Evolutionary conservation across 2,329 filamentous ascomycete species (phyloP).

Genomic region (Neopestalotiopsis sp.): DNA sequence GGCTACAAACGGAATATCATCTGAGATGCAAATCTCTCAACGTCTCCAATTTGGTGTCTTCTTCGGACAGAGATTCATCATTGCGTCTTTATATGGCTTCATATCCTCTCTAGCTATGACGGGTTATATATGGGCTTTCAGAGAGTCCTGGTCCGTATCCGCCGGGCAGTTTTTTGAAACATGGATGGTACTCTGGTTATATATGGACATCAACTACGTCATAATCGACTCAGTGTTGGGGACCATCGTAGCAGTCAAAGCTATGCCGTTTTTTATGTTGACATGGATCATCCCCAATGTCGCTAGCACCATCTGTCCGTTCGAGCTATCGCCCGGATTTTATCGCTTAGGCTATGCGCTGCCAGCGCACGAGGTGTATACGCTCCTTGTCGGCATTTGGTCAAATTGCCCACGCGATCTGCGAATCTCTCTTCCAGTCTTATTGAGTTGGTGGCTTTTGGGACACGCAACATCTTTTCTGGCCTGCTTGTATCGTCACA

Average conservation of each 20-base stretch:
- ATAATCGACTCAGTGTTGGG: conserved; percentile 47
- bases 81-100: conserved; percentile 27
- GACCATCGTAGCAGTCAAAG: conserved; percentile 43
- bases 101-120: conserved; percentile 37
- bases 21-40: no score
- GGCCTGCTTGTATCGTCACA: no score
- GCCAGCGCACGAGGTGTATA: conserved; percentile 47
- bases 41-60: conserved; percentile 42
- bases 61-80: conserved; percentile 38
- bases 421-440: background rate
- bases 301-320: conserved; percentile 46
- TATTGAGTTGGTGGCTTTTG: background rate
- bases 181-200: conserved; percentile 51
- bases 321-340: conserved; percentile 47
- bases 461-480: background rate
- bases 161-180: conserved; percentile 46
- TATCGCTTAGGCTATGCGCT: conserved; percentile 46
- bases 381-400: conserved; percentile 49
- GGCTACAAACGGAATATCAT: conserved; percentile 48
- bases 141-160: conserved; percentile 43
- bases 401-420: conserved; percentile 25
- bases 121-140: conserved; percentile 51
- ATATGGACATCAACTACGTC: conserved; percentile 49
- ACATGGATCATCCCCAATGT: conserved; percentile 51
- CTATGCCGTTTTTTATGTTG: conserved; percentile 50